Percentiles rank a stretch among this genome's conserved stretches.
Conservation (phyloP, 106 monocot genomes). For the Chionographis japonica region DNA sequence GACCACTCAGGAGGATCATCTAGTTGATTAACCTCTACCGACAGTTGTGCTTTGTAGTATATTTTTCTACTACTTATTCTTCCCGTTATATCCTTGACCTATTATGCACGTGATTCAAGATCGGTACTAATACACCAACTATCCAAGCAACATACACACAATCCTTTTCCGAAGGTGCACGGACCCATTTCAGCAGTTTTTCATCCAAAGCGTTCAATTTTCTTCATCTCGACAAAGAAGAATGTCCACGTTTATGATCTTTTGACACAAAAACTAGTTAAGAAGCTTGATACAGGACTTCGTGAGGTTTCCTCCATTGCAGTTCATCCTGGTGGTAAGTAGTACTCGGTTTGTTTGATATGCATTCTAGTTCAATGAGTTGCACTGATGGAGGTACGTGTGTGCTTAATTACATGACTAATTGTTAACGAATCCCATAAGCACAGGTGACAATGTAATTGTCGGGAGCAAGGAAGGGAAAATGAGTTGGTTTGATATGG, state of each 20-base stretch:
- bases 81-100: constrained; percentile 44
- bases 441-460: constrained; percentile 92
- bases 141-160: constrained; percentile 71
- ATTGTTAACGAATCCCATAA: not conserved
- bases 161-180: constrained; percentile 74
- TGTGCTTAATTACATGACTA: not conserved
- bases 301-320: constrained; percentile 88
- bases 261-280: constrained; percentile 49
- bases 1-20: too few relatives aligned
- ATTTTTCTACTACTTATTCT: not conserved
- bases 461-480: constrained; percentile 98
- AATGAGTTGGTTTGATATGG: constrained; percentile 98
- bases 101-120: constrained; percentile 74
- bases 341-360: not conserved
- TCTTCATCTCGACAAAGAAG: constrained; percentile 91
- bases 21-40: too few relatives aligned
- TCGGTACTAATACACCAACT: constrained; percentile 89
- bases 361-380: not conserved
- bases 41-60: too few relatives aligned
- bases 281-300: constrained; percentile 84
- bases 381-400: too few relatives aligned
- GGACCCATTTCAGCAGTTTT: constrained; percentile 81
- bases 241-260: constrained; percentile 90
- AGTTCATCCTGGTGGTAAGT: constrained; percentile 79
- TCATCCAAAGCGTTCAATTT: constrained; percentile 65